Evolutionary conservation across 129 eudicot species (phyloP), one percentile per base, ranked within the genome.

Genomic region (Pittosporum tobira): DNA sequence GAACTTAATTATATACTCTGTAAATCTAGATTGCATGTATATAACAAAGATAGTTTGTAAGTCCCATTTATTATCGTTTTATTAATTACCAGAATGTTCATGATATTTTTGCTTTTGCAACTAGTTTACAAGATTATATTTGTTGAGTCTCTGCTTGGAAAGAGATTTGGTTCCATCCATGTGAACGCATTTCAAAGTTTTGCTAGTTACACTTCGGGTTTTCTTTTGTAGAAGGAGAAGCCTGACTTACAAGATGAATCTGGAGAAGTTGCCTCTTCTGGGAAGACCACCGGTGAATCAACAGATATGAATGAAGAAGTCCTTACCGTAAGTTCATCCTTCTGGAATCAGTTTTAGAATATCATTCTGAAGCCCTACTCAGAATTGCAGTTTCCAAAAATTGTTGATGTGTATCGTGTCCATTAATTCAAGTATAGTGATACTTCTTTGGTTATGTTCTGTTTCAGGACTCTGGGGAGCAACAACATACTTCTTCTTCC

Each of bases 391-490:
- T n/a, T n/a, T n/a, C n/a, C n/a, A n/a, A n/a, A n/a, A n/a, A n/a
- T n/a, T n/a, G n/a, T n/a, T n/a, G n/a, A n/a, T n/a, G n/a, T n/a
- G n/a, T n/a, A n/a, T n/a, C n/a, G n/a, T n/a, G n/a, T n/a, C n/a
- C n/a, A n/a, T n/a, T n/a, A n/a, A n/a, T n/a, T n/a, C n/a, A n/a
- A n/a, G n/a, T n/a, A n/a, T n/a, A n/a, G n/a, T n/a, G n/a, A n/a
- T n/a, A n/a, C n/a, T 16, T 37, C 57, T 46, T 43, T 60, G 51
- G 24, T 62, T 24, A 25, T 14, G 22, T 61, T 24, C 21, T 64
- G 18, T 65, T 70, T 60, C 71, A 89, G 95, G 88, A 60, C 22
- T 52, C 73, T 56, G 51, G 43, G 59, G 78, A 88, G 70, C 58
- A 62, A 48, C 61, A 60, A 62, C 51, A 50, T 42, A 18, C 24